Base-by-base conservation (phyloP, 2,329 filamentous ascomycete species). In the Dothistroma pini region DNA sequence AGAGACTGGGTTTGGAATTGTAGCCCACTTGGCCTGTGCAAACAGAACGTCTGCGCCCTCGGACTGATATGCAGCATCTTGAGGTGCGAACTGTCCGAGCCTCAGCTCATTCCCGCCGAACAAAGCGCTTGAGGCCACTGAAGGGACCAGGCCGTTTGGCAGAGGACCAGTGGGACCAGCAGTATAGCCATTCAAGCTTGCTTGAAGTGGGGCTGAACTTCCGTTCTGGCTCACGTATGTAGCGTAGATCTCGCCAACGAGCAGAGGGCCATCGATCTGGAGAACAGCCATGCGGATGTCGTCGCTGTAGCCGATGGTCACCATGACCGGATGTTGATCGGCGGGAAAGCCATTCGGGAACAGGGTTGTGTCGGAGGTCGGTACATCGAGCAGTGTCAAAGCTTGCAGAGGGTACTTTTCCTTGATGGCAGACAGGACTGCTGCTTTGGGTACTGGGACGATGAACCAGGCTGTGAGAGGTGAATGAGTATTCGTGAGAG, bases 201-300 rank as follows among this genome's bases (percentile, higher is more conserved):
- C 66, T 7, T 53, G 10, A 8, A 69, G 52, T 0, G 66, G 60
- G 2, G 63, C 61, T 16, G 41, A 31, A 34, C 52, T 55, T 19
- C 58, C 54, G n/a, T 56, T 34, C 7, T 60, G 58, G 29, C 54
- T 32, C 16, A 70, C 66, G 44, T 68, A 69, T 7, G 66, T 59
- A 5, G 62, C 61, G 25, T 65, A 64, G 22, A 65, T 35, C 2
- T 35, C 31, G 34, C 47, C 58, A 11, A 21, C 38, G 14, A 65
- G 47, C 4, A 67, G 58, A 1, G 54, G 60, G 8, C 66, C 68
- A 34, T 68, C 62, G 47, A 69, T 70, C 44, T 69, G 66, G 19
- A 69, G 57, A 8, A 58, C 60, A 5, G 62, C 59, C 61, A 69
- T 67, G 19, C 67, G 64, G 44, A 67, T 69, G 48, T 70, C 67